Conservation (phyloP, 257 asterid genomes). For the Apocynum venetum region DNA sequence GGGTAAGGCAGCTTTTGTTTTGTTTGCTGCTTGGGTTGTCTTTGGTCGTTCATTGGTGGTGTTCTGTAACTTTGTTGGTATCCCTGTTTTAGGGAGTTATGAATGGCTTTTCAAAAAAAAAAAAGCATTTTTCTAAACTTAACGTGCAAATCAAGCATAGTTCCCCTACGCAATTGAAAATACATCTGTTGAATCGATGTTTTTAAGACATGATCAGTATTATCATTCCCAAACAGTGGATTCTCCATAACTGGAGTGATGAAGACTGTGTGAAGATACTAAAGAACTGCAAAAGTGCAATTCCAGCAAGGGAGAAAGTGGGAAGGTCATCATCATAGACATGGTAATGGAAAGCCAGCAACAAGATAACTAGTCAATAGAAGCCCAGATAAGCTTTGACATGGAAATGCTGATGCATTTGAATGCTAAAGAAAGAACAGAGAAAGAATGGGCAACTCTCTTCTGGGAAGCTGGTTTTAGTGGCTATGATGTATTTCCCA, state of each 20-base stretch:
- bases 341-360: background rate
- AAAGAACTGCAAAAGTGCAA: constrained; percentile 19
- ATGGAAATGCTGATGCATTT: constrained; percentile 7
- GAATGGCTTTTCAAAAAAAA: too few species aligned
- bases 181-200: too few species aligned
- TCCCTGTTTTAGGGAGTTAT: too few species aligned
- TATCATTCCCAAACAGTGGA: constrained; percentile 7
- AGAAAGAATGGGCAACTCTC: constrained; percentile 18
- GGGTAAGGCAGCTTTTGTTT: too few species aligned
- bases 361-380: background rate
- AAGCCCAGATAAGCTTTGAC: constrained; percentile 8
- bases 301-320: constrained; percentile 12
- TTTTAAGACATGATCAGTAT: background rate
- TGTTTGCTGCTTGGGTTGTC: too few species aligned
- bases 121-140: too few species aligned
- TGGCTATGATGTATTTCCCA: constrained; percentile 12
- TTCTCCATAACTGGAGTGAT: constrained; percentile 19
- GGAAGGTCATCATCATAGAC: constrained; percentile 22
- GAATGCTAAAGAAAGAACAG: constrained; percentile 14
- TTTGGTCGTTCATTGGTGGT: too few species aligned
- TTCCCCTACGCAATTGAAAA: too few species aligned
- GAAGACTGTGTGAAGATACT: constrained; percentile 21
- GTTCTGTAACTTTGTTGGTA: too few species aligned
- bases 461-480: constrained; percentile 27
- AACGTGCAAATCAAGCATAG: too few species aligned